phyloP scores from a whole-genome alignment of 805 yeast genomes.

The Candida boidinii region DNA sequence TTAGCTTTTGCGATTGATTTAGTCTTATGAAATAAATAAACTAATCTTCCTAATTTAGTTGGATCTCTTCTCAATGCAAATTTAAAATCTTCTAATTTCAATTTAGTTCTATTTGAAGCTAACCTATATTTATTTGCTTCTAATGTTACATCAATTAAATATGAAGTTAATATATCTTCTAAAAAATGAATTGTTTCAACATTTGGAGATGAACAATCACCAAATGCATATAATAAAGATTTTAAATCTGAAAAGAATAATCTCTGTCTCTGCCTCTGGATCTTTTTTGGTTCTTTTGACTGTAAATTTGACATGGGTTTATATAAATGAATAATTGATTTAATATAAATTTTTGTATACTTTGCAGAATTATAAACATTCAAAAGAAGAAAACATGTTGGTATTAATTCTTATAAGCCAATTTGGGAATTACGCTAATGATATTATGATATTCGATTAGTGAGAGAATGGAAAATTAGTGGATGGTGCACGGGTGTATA shows the following conservation, averaged over 20 bases:
- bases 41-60: slow-evolving; percentile 59
- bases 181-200: slow-evolving; percentile 56
- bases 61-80: slow-evolving; percentile 63
- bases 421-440: too few relatives aligned
- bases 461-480: too few relatives aligned
- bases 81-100: slow-evolving; percentile 65
- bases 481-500: too few relatives aligned
- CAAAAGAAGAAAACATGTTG: too few relatives aligned
- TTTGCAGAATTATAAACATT: too few relatives aligned
- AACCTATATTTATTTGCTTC: slow-evolving; percentile 44
- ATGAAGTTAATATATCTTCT: slow-evolving; percentile 61
- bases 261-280: slow-evolving; percentile 11
- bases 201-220: slow-evolving; percentile 62
- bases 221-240: slow-evolving; percentile 60
- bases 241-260: slow-evolving; percentile 36
- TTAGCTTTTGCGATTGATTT: slow-evolving; percentile 58
- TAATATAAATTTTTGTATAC: too few relatives aligned
- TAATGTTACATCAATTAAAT: slow-evolving; percentile 43
- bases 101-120: slow-evolving; percentile 47
- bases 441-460: too few relatives aligned
- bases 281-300: too few relatives aligned
- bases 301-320: too few relatives aligned
- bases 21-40: slow-evolving; percentile 52
- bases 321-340: too few relatives aligned
- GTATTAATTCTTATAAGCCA: too few relatives aligned